A percentile compares a stretch with the other conserved stretches of the same genome.
Conservation (phyloP, 768 basidiomycete genomes). For the Rhodocollybia butyracea region DNA sequence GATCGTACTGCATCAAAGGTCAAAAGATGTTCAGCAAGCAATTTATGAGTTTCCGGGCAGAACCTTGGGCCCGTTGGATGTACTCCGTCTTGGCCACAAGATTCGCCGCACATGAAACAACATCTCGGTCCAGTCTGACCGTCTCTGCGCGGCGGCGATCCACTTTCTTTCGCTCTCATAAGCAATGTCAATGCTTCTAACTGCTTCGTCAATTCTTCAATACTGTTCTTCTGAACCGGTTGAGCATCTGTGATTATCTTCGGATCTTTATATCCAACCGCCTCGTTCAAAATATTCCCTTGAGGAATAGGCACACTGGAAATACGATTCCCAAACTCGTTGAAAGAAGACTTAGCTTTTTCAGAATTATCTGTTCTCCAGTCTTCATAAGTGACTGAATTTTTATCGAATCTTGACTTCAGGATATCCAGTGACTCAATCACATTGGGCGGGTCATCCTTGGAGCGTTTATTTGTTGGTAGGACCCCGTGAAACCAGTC, state of each 20-base stretch:
- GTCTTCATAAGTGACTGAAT: constrained; percentile 5
- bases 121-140: not conserved
- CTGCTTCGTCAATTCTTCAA: not conserved
- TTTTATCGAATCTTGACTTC: constrained; percentile 8
- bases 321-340: not conserved
- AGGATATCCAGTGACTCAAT: constrained; percentile 4
- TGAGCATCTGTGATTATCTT: too few species aligned
- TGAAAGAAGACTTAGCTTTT: not conserved
- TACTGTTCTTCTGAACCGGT: not conserved
- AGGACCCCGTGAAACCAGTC: constrained; percentile 5
- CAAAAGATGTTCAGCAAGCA: not conserved
- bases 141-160: too few species aligned
- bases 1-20: not conserved
- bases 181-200: not conserved
- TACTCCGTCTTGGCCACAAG: not conserved
- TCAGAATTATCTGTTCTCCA: constrained; percentile 2
- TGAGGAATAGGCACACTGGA: too few species aligned
- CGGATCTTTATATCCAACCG: not conserved
- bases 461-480: constrained; percentile 3
- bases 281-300: too few species aligned
- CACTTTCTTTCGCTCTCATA: not conserved
- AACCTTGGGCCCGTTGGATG: not conserved
- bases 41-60: not conserved
- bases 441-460: constrained; percentile 2
- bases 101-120: not conserved